These are phyloP conservation scores for Kwoniella heveanensis DNA, from an alignment of 768 basidiomycete genomes.

Conservation along the genomic window DNA sequence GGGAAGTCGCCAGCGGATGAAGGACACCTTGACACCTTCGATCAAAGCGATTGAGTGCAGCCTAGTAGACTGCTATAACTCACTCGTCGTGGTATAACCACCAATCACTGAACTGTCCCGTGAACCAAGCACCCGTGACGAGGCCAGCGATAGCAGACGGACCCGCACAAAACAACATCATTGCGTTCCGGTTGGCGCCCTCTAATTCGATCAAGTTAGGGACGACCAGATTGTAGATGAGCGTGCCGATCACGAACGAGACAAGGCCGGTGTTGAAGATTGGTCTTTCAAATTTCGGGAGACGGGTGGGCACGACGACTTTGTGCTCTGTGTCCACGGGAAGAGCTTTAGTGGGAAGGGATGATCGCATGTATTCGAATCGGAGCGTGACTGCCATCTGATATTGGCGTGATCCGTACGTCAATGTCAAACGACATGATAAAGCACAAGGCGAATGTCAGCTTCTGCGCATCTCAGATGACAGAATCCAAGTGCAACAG, in stretches of 20 bases:
- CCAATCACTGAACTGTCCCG: neutral
- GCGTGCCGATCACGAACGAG: neutral
- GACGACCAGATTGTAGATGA: neutral
- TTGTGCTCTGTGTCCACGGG: neutral
- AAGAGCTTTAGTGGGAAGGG: neutral
- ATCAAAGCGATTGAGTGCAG: no score
- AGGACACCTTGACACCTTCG: no score
- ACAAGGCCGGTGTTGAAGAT: neutral
- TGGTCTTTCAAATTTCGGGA: neutral
- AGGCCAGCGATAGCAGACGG: neutral
- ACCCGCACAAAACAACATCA: neutral
- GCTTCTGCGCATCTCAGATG: no score
- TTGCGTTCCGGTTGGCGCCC: neutral
- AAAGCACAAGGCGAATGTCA: no score
- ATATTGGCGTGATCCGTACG: no score
- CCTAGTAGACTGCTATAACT: no score
- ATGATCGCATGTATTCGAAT: neutral
- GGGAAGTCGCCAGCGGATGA: no score
- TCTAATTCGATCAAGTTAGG: neutral
- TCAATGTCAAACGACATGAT: no score
- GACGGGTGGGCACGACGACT: neutral
- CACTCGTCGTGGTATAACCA: neutral
- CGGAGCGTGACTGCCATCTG: neutral
- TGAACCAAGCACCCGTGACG: neutral
- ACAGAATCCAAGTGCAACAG: no score